Evolutionary conservation across 495 filamentous ascomycete species (phyloP).

Genomic region (Annulohypoxylon moriforme): DNA sequence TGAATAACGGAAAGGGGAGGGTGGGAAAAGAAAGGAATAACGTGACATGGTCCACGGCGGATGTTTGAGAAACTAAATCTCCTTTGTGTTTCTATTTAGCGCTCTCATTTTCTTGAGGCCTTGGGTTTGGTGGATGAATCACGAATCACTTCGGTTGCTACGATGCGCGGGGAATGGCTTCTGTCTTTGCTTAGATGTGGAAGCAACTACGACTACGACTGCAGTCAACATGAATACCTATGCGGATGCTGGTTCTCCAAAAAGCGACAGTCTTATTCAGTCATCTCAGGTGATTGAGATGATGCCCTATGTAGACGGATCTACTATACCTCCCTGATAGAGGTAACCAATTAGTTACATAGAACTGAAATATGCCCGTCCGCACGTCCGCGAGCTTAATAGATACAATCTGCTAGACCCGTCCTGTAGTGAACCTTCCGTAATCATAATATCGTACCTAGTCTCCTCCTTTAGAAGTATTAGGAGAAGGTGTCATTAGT

Average conservation of each 20-base stretch:
- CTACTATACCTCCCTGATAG: background rate
- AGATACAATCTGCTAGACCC: slow-evolving; percentile 2
- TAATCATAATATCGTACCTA: background rate
- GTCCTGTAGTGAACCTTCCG: background rate
- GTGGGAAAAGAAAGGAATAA: background rate
- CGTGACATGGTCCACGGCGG: background rate
- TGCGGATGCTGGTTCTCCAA: background rate
- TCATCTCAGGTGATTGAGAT: background rate
- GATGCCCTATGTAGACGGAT: background rate
- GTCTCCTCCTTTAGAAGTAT: background rate
- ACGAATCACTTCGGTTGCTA: slow-evolving; percentile 20
- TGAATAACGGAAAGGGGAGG: background rate
- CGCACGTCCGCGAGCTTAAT: background rate
- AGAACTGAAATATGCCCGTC: slow-evolving; percentile 1
- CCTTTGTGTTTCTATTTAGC: slow-evolving; percentile 13
- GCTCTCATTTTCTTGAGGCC: background rate
- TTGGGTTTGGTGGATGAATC: slow-evolving; percentile 28
- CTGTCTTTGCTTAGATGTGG: background rate
- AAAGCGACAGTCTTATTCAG: slow-evolving; percentile 9
- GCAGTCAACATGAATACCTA: background rate
- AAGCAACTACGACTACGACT: background rate
- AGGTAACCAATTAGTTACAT: background rate
- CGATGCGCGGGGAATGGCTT: background rate
- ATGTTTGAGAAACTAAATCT: slow-evolving; percentile 7
- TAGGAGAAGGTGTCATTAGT: slow-evolving; percentile 25